These are phyloP conservation scores for Paratinospora sagittata DNA, from an alignment of 164 flowering plant genomes.

Conservation along the genomic window DNA sequence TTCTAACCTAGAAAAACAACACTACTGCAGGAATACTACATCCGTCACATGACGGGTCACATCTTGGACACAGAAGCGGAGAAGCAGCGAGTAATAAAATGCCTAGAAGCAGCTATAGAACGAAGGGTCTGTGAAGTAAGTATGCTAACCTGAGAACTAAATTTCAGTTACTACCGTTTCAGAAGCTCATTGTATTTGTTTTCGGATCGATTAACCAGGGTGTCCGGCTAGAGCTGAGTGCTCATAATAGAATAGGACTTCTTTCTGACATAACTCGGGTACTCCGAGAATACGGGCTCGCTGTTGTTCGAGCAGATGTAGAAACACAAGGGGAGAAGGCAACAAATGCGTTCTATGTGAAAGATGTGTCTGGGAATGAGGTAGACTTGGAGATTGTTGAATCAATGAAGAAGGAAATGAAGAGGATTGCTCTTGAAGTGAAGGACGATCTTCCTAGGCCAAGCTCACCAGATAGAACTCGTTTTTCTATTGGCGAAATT, in stretches of 20 bases:
- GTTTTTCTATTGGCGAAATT: constrained; percentile 36
- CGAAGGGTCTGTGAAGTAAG: constrained; percentile 67
- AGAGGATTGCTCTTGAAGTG: constrained; percentile 34
- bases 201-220: constrained; percentile 32
- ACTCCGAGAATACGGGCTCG: constrained; percentile 59
- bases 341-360: constrained; percentile 55
- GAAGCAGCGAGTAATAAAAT: constrained; percentile 46
- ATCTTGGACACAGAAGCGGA: constrained; percentile 44
- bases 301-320: constrained; percentile 63
- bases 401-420: constrained; percentile 58
- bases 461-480: constrained; percentile 23
- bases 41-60: constrained; percentile 51
- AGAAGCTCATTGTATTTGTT: background rate
- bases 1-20: background rate
- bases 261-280: too few species aligned
- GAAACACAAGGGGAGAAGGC: constrained; percentile 55
- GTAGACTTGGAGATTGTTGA: constrained; percentile 51
- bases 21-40: constrained; percentile 57
- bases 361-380: constrained; percentile 48
- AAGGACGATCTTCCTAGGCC: constrained; percentile 21
- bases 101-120: constrained; percentile 76
- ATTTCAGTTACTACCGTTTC: background rate
- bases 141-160: background rate
- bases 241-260: constrained; percentile 53
- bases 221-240: constrained; percentile 50